phyloP scores from a whole-genome alignment of 768 basidiomycete genomes.

The Tulasnella sp. region DNA sequence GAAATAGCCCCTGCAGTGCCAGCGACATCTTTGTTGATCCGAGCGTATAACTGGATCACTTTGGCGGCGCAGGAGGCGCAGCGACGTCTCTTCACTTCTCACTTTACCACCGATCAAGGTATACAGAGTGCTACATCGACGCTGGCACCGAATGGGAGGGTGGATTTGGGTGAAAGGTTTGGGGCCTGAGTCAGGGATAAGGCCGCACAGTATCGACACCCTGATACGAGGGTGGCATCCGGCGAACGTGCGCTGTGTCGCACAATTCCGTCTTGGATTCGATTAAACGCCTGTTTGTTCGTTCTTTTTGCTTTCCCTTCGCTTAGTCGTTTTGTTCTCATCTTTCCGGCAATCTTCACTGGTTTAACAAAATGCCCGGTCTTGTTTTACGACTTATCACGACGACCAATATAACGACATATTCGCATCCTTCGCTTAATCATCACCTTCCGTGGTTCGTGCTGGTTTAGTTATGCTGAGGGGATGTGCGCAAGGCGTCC shows the following conservation, averaged over 20 bases:
- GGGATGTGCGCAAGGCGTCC: no score
- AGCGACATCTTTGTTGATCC: slow-evolving; percentile 1
- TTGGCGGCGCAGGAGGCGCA: neutral
- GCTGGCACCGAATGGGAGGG: neutral
- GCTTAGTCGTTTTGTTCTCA: no score
- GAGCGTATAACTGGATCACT: slow-evolving; percentile 9
- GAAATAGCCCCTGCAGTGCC: neutral
- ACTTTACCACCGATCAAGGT: no score
- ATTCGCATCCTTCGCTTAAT: no score
- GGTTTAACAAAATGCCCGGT: no score
- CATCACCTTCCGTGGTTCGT: no score
- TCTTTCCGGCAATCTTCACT: no score
- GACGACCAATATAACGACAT: no score
- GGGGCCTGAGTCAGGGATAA: neutral
- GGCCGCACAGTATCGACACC: neutral
- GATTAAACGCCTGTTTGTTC: neutral
- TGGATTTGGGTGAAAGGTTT: neutral
- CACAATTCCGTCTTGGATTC: neutral
- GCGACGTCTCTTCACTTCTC: neutral
- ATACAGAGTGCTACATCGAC: neutral
- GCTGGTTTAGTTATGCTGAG: no score
- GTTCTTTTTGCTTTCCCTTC: neutral
- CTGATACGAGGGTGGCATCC: neutral
- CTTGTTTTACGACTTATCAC: no score
- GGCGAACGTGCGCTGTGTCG: neutral